phyloP scores from a whole-genome alignment of 345 rosid species.

The Gynandropsis gynandra region DNA sequence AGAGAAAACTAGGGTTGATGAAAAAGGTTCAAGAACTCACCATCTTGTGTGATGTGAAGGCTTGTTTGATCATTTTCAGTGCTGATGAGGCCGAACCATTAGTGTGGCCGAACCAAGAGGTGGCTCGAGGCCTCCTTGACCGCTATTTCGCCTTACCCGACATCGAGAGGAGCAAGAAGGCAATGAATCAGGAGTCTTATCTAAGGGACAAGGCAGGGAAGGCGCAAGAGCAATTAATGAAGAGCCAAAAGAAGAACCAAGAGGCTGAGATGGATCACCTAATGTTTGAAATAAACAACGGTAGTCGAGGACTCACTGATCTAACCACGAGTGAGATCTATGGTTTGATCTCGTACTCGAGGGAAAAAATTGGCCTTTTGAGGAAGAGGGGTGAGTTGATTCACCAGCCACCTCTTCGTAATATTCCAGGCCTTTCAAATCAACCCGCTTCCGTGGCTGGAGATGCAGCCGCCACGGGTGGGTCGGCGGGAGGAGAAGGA shows the following conservation, averaged over 20 bases:
- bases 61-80: conserved; percentile 44
- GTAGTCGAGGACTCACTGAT: not conserved
- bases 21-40: conserved; percentile 56
- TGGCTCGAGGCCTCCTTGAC: conserved; percentile 14
- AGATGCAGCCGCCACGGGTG: not conserved
- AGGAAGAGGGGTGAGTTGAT: not conserved
- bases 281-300: conserved; percentile 15
- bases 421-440: conserved; percentile 3
- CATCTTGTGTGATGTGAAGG: conserved; percentile 48
- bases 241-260: not conserved
- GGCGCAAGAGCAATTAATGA: not conserved
- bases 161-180: conserved; percentile 5
- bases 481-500: not conserved
- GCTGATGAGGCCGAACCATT: conserved; percentile 35
- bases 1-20: conserved; percentile 44
- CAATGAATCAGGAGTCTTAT: conserved; percentile 15
- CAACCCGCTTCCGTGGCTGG: not conserved
- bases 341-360: conserved; percentile 5
- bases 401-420: conserved; percentile 2
- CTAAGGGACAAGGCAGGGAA: conserved; percentile 15
- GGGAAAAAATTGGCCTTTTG: not conserved
- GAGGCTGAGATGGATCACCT: conserved; percentile 18
- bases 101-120: conserved; percentile 43
- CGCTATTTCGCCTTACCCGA: conserved; percentile 18
- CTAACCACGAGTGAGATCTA: conserved; percentile 6